Evolutionary conservation across 1,139 yeast genomes (phyloP).

Genomic region (Barnettozyma hawaiiensis): DNA sequence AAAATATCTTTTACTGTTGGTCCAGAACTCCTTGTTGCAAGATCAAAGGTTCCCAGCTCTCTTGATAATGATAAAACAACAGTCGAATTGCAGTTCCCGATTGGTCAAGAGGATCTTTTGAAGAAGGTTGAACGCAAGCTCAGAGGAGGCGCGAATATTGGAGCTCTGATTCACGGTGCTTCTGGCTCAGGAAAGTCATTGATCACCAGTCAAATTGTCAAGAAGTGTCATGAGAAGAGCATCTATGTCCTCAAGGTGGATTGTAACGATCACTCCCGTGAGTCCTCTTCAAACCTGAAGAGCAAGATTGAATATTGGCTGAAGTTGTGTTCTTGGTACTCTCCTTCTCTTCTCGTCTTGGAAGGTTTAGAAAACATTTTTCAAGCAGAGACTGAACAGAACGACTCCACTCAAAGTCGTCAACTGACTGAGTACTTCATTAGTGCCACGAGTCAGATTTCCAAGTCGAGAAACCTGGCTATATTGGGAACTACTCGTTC

Average conservation of each 20-base stretch:
- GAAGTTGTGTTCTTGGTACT: constrained; percentile 67
- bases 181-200: constrained; percentile 60
- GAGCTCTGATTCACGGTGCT: constrained; percentile 62
- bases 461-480: constrained; percentile 31
- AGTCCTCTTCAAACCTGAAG: constrained; percentile 46
- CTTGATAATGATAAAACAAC: constrained; percentile 5
- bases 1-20: constrained; percentile 44
- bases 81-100: constrained; percentile 30
- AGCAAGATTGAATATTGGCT: constrained; percentile 47
- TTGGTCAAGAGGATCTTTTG: constrained; percentile 53
- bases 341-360: constrained; percentile 68
- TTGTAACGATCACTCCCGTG: constrained; percentile 53
- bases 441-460: constrained; percentile 35
- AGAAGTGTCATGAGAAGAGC: constrained; percentile 36
- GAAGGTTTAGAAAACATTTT: constrained; percentile 80
- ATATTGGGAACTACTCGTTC: constrained; percentile 45
- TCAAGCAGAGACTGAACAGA: constrained; percentile 67
- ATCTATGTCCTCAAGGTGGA: constrained; percentile 43
- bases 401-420: constrained; percentile 48
- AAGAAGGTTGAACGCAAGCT: constrained; percentile 41
- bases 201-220: constrained; percentile 40
- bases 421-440: constrained; percentile 37
- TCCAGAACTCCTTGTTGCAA: constrained; percentile 46
- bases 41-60: constrained; percentile 38
- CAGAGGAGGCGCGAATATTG: constrained; percentile 43